Conservation (phyloP, 306 rosid species). For the Castanea mollissima region DNA sequence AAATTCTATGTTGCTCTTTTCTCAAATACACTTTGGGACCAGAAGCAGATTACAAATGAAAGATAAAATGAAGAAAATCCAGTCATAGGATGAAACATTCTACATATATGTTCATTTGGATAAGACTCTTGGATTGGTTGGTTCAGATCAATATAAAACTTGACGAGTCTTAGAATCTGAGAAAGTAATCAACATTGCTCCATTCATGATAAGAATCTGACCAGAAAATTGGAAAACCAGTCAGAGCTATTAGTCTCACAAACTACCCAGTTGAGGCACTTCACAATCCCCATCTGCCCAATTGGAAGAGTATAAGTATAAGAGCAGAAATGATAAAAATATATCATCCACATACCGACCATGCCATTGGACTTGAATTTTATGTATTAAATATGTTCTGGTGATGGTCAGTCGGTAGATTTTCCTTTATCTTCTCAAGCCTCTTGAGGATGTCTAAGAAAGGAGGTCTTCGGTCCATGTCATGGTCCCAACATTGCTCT, state of each 20-base stretch:
- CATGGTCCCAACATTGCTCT: slow-evolving; percentile 71
- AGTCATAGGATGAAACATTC: not conserved
- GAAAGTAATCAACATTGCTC: slow-evolving; percentile 16
- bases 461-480: slow-evolving; percentile 67
- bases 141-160: slow-evolving; percentile 2
- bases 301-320: slow-evolving; percentile 7
- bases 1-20: not conserved
- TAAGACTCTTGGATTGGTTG: slow-evolving; percentile 8
- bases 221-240: slow-evolving; percentile 20
- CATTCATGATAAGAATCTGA: slow-evolving; percentile 21
- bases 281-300: slow-evolving; percentile 35
- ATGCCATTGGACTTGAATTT: slow-evolving; percentile 6
- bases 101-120: slow-evolving; percentile 21
- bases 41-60: not conserved
- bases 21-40: not conserved
- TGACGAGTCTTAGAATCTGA: not conserved
- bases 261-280: slow-evolving; percentile 24
- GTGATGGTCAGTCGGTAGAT: slow-evolving; percentile 64
- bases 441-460: slow-evolving; percentile 80
- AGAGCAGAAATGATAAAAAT: slow-evolving; percentile 24
- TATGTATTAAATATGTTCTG: slow-evolving; percentile 61
- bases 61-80: not conserved
- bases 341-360: slow-evolving; percentile 28
- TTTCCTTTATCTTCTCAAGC: slow-evolving; percentile 77
- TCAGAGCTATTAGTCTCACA: slow-evolving; percentile 7